phyloP scores from a whole-genome alignment of 2,329 filamentous ascomycete genomes.

The Endoconidiophora laricicola region DNA sequence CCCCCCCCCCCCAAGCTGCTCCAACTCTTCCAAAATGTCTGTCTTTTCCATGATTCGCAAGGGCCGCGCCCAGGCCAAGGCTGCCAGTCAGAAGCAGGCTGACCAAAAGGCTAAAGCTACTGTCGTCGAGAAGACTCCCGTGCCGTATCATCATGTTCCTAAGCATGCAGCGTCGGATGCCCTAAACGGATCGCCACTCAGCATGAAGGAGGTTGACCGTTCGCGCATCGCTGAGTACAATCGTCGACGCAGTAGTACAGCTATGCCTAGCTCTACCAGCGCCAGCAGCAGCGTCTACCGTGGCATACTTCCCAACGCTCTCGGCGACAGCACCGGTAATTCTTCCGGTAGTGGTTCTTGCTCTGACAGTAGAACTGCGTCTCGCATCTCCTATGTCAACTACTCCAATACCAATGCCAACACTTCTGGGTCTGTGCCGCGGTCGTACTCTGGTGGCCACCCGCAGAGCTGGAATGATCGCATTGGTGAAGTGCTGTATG shows the following conservation, averaged over 20 bases:
- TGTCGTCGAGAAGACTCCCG: neutral
- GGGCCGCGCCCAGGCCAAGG: constrained; percentile 11
- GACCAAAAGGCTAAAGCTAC: neutral
- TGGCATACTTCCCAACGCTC: neutral
- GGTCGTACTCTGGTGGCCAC: neutral
- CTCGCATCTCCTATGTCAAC: neutral
- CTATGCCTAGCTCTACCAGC: constrained; percentile 1
- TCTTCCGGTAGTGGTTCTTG: neutral
- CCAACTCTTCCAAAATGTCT: constrained; percentile 6
- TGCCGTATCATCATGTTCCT: constrained; percentile 11
- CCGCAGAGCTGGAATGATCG: constrained; percentile 6
- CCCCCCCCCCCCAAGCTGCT: no score
- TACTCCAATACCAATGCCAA: neutral
- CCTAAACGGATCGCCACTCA: constrained; percentile 7
- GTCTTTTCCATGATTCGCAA: constrained; percentile 11
- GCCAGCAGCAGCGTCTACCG: neutral
- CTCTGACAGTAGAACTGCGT: neutral
- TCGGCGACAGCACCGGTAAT: neutral
- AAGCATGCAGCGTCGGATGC: constrained; percentile 13
- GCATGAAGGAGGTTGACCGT: constrained; percentile 3
- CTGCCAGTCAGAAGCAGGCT: constrained; percentile 3
- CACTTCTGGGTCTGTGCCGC: neutral
- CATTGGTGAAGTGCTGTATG: constrained; percentile 8
- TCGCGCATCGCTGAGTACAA: constrained; percentile 9
- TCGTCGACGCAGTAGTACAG: constrained; percentile 1